These are phyloP conservation scores for Davidsoniella eucalypti DNA, from an alignment of 2,329 filamentous ascomycete species.

Conservation along the genomic window DNA sequence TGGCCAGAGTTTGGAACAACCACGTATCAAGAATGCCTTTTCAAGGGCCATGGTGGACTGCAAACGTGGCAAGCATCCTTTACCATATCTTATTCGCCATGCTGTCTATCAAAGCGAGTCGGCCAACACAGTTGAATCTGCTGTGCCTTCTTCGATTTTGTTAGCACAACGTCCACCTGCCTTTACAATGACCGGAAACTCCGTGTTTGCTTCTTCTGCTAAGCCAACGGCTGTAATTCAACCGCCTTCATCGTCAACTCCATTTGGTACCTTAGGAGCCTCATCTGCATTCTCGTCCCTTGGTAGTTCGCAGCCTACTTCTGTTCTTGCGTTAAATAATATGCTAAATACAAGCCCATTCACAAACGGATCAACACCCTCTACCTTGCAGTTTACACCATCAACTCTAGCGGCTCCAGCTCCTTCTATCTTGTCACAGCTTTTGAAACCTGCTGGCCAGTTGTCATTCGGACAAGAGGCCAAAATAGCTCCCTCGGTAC, in stretches of 20 bases:
- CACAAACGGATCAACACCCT: background rate
- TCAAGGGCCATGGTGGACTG: constrained; percentile 40
- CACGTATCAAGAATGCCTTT: constrained; percentile 37
- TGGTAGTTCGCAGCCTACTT: background rate
- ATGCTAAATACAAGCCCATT: background rate
- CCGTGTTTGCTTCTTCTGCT: background rate
- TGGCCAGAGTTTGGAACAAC: constrained; percentile 28
- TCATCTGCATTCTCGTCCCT: background rate
- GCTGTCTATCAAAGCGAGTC: constrained; percentile 31
- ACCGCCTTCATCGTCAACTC: background rate
- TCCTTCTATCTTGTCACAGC: background rate
- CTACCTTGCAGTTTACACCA: background rate
- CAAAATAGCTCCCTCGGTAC: background rate
- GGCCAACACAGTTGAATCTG: background rate
- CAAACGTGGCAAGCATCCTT: constrained; percentile 35
- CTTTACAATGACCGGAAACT: background rate
- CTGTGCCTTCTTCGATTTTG: background rate
- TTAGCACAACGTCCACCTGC: background rate
- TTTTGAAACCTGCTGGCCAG: background rate
- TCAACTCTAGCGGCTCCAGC: background rate
- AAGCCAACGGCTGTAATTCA: background rate
- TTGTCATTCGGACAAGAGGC: background rate
- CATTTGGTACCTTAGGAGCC: background rate
- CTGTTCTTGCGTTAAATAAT: background rate
- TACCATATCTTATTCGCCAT: constrained; percentile 39